Conservation (phyloP, 768 basidiomycete genomes). For the Terana coerulea region DNA sequence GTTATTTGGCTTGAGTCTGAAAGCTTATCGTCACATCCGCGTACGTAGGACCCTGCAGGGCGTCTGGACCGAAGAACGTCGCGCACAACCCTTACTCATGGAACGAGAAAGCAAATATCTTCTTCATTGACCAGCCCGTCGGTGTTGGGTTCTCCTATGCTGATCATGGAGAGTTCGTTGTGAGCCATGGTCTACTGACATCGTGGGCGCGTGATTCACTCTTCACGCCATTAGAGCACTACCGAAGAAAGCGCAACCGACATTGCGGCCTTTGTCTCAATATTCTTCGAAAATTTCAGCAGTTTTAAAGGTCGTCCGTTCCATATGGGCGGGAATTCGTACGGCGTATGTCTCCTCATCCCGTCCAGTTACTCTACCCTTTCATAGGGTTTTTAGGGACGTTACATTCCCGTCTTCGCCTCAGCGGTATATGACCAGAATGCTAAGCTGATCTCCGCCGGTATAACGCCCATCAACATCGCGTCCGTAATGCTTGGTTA, state of each 20-base stretch:
- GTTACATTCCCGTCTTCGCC: constrained; percentile 51
- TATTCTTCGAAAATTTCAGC: constrained; percentile 69
- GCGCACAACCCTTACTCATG: constrained; percentile 55
- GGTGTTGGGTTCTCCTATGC: constrained; percentile 35
- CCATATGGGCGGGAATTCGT: constrained; percentile 40
- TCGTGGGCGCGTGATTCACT: constrained; percentile 12
- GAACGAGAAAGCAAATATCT: constrained; percentile 60
- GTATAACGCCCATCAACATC: constrained; percentile 46
- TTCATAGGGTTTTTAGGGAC: constrained; percentile 33
- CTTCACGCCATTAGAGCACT: constrained; percentile 32
- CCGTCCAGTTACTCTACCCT: neutral
- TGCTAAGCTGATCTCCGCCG: constrained; percentile 35
- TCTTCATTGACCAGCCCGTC: constrained; percentile 38
- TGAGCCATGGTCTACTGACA: constrained; percentile 36
- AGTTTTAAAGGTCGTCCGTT: constrained; percentile 56
- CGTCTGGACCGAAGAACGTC: constrained; percentile 45
- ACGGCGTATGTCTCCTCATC: constrained; percentile 36
- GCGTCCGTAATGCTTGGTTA: constrained; percentile 50
- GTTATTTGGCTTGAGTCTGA: neutral
- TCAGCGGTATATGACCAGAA: constrained; percentile 48
- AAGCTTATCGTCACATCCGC: constrained; percentile 50
- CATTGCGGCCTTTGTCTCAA: constrained; percentile 61
- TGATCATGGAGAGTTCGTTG: constrained; percentile 54
- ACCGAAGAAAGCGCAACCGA: constrained; percentile 66
- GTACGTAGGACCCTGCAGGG: constrained; percentile 68